A percentile compares a stretch with the other conserved stretches of the same genome.
Evolutionary conservation across 306 rosid species (phyloP).

Genomic region (Dryas drummondii): DNA sequence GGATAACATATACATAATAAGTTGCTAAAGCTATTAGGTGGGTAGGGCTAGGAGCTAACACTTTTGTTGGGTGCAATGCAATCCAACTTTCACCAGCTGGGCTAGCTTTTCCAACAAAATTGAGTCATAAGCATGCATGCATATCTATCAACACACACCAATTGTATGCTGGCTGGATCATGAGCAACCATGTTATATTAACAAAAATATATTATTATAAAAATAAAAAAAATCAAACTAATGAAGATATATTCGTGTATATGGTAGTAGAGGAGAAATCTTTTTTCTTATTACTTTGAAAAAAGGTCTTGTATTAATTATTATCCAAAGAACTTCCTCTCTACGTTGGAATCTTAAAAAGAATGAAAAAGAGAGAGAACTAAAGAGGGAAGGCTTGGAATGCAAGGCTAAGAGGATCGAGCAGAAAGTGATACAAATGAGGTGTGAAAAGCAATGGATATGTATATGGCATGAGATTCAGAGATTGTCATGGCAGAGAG

Average conservation of each 20-base stretch:
- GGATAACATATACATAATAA: neutral
- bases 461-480: constrained; percentile 12
- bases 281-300: neutral
- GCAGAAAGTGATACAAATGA: constrained; percentile 7
- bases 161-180: neutral
- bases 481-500: neutral
- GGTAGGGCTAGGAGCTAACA: neutral
- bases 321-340: constrained; percentile 19
- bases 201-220: neutral
- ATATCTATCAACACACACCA: neutral
- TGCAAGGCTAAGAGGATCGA: constrained; percentile 27
- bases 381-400: constrained; percentile 30
- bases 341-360: constrained; percentile 37
- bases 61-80: constrained; percentile 3
- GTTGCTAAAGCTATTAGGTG: too few species aligned
- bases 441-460: neutral
- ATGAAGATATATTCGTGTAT: neutral
- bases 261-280: neutral
- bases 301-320: constrained; percentile 14
- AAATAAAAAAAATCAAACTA: neutral
- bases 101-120: neutral
- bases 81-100: constrained; percentile 3
- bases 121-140: neutral
- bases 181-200: neutral
- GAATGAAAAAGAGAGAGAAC: neutral